These are phyloP conservation scores for Lagenaria siceraria DNA, from an alignment of 306 rosid species.

Conservation along the genomic window DNA sequence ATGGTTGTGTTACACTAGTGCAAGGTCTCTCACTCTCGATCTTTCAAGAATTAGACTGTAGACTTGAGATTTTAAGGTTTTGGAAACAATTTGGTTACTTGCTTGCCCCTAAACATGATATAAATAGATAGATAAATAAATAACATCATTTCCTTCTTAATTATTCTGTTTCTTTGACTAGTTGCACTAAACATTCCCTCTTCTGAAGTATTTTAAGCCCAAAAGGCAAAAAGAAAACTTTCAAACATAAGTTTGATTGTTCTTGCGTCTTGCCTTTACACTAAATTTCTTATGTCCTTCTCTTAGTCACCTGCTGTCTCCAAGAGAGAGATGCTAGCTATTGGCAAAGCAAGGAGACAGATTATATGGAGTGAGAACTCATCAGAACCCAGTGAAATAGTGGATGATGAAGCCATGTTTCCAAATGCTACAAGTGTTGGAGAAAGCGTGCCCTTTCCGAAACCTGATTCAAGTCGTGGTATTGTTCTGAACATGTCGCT, in stretches of 20 bases:
- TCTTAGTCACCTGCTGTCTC: constrained; percentile 24
- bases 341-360: constrained; percentile 17
- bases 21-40: neutral
- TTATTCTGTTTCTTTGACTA: neutral
- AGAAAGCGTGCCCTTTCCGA: constrained; percentile 4
- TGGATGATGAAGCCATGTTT: constrained; percentile 23
- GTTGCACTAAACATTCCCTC: neutral
- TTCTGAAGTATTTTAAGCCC: neutral
- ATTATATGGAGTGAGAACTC: constrained; percentile 15
- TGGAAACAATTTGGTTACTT: neutral
- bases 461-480: constrained; percentile 8
- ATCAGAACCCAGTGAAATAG: constrained; percentile 14
- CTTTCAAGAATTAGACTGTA: neutral
- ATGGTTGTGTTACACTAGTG: neutral
- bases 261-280: neutral
- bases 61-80: constrained; percentile 2
- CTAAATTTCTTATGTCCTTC: neutral
- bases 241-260: neutral
- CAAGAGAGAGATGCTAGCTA: constrained; percentile 28
- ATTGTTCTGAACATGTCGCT: constrained; percentile 16
- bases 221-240: neutral
- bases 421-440: constrained; percentile 11
- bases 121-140: too few relatives aligned
- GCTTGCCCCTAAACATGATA: neutral
- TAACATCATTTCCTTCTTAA: neutral